phyloP scores from a whole-genome alignment of 306 rosid species.

The Rosa chinensis region DNA sequence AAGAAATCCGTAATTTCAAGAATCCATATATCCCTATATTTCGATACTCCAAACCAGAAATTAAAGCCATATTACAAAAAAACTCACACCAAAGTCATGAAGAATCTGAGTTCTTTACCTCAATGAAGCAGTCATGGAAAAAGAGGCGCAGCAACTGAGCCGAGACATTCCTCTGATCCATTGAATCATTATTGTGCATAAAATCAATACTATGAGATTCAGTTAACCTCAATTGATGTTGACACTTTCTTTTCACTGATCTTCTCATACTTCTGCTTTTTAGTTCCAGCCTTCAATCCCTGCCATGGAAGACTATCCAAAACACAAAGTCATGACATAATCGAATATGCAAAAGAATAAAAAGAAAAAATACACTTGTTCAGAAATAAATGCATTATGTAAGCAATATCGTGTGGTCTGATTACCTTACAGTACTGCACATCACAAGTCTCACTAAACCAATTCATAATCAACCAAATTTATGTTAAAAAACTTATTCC shows the following conservation, averaged over 20 bases:
- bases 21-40: too few relatives aligned
- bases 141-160: too few relatives aligned
- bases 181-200: too few relatives aligned
- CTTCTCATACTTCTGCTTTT: slow-evolving; percentile 97
- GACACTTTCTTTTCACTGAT: slow-evolving; percentile 98
- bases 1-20: too few relatives aligned
- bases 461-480: background rate
- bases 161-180: too few relatives aligned
- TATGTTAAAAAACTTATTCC: background rate
- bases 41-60: too few relatives aligned
- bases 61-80: too few relatives aligned
- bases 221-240: slow-evolving; percentile 86
- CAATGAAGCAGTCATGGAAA: too few relatives aligned
- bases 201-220: too few relatives aligned
- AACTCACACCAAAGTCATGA: too few relatives aligned
- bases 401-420: background rate
- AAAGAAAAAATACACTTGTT: slow-evolving; percentile 4
- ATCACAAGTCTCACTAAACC: background rate
- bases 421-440: background rate
- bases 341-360: slow-evolving; percentile 12
- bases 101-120: too few relatives aligned
- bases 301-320: slow-evolving; percentile 94
- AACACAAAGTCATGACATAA: slow-evolving; percentile 37
- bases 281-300: slow-evolving; percentile 96
- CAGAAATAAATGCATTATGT: background rate